Conservation (phyloP, 2,329 filamentous ascomycete genomes). For the Aspergillus sp. region DNA sequence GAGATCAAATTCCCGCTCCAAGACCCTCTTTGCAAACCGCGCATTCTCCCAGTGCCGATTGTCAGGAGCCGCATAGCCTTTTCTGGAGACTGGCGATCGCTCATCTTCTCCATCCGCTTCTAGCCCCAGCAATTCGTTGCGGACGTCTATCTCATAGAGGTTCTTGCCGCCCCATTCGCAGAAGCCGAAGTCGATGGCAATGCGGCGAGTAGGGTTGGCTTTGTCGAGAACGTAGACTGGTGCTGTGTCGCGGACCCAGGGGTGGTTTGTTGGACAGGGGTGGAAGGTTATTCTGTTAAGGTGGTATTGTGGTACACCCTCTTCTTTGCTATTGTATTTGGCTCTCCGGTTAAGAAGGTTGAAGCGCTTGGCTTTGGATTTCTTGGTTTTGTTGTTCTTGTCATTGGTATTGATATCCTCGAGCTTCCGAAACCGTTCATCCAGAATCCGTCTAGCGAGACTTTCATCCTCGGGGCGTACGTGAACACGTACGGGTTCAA, state of each 20-base stretch:
- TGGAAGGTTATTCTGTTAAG: constrained; percentile 9
- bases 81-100: background rate
- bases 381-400: constrained; percentile 3
- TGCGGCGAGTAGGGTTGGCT: constrained; percentile 7
- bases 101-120: constrained; percentile 3
- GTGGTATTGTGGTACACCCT: constrained; percentile 10
- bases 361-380: background rate
- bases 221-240: constrained; percentile 15
- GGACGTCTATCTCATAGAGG: constrained; percentile 7
- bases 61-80: background rate
- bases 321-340: constrained; percentile 5
- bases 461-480: constrained; percentile 10
- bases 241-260: constrained; percentile 16
- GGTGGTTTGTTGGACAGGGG: constrained; percentile 13
- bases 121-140: constrained; percentile 1
- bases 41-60: constrained; percentile 7
- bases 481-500: constrained; percentile 19
- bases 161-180: constrained; percentile 16
- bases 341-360: background rate
- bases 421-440: background rate
- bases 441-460: background rate
- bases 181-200: constrained; percentile 15
- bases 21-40: constrained; percentile 11
- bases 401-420: constrained; percentile 1
- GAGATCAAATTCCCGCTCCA: constrained; percentile 10